Conservation (phyloP, 1,139 yeast genomes). For the Blastobotrys apis region DNA sequence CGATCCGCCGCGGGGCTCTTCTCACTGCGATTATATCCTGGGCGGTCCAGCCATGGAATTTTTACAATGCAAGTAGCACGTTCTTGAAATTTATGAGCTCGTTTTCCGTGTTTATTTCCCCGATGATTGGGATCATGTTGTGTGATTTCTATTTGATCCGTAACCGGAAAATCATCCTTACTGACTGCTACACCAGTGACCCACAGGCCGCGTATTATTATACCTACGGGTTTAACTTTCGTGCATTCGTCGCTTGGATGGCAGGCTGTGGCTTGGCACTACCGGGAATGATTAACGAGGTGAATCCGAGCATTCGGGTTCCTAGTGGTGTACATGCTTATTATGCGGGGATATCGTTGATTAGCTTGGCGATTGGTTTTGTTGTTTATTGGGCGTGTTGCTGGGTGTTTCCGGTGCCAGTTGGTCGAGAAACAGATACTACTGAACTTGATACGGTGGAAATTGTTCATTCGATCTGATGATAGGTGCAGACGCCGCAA, state of each 20-base stretch:
- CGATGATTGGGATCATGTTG: conserved; percentile 42
- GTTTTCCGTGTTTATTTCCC: conserved; percentile 44
- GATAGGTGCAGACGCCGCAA: too few species aligned
- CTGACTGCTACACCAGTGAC: conserved; percentile 39
- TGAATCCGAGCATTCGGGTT: conserved; percentile 31
- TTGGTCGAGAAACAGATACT: conserved; percentile 35
- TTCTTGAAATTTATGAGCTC: conserved; percentile 46
- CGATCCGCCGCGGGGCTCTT: conserved; percentile 49
- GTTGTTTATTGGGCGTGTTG: conserved; percentile 38
- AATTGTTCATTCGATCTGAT: too few species aligned
- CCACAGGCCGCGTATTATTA: conserved; percentile 40
- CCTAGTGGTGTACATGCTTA: conserved; percentile 39
- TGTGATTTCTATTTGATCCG: conserved; percentile 42
- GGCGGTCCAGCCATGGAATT: conserved; percentile 45
- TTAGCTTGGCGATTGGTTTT: conserved; percentile 42
- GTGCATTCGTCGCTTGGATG: conserved; percentile 42
- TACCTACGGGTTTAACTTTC: conserved; percentile 41
- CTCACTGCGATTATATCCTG: conserved; percentile 44
- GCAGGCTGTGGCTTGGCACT: conserved; percentile 42
- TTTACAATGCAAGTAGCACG: conserved; percentile 40
- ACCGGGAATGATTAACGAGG: conserved; percentile 41
- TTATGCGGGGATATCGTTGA: conserved; percentile 41
- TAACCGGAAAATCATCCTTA: conserved; percentile 33
- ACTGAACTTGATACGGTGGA: too few species aligned
- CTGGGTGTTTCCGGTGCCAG: conserved; percentile 37